Percentiles rank a stretch among this genome's conserved stretches.
phyloP scores from a whole-genome alignment of 352 stramenopile genomes.

The Blastocystis sp. region DNA sequence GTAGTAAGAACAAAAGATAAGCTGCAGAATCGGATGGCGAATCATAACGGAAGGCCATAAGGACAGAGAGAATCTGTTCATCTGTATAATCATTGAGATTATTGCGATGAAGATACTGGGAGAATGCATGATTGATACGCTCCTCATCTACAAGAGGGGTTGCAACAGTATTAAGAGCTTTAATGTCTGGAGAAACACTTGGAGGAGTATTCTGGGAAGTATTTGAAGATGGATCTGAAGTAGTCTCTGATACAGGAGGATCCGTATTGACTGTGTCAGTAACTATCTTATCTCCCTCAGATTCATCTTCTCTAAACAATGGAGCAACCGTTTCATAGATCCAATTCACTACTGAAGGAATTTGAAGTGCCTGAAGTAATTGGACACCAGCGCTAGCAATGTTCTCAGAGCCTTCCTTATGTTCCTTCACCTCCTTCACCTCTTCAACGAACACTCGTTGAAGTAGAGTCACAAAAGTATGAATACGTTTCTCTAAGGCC shows the following conservation, averaged over 20 bases:
- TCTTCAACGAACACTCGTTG: neutral
- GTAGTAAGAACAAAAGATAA: conserved; percentile 1
- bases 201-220: neutral
- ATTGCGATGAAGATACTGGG: neutral
- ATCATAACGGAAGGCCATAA: neutral
- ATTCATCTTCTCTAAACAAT: neutral
- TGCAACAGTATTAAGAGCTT: neutral
- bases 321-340: neutral
- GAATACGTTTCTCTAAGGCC: neutral
- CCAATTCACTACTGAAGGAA: neutral
- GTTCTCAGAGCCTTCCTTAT: neutral
- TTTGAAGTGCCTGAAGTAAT: neutral
- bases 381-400: neutral
- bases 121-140: neutral
- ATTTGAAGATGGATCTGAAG: neutral
- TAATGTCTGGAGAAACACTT: neutral
- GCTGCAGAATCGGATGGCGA: neutral
- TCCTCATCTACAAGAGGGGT: neutral
- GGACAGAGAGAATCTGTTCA: neutral
- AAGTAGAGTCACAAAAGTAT: neutral
- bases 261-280: neutral
- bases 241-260: no score
- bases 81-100: conserved; percentile 14
- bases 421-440: neutral
- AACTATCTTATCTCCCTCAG: neutral